Base-by-base conservation (phyloP, 495 filamentous ascomycete genomes). In the Tuber magnatum region DNA sequence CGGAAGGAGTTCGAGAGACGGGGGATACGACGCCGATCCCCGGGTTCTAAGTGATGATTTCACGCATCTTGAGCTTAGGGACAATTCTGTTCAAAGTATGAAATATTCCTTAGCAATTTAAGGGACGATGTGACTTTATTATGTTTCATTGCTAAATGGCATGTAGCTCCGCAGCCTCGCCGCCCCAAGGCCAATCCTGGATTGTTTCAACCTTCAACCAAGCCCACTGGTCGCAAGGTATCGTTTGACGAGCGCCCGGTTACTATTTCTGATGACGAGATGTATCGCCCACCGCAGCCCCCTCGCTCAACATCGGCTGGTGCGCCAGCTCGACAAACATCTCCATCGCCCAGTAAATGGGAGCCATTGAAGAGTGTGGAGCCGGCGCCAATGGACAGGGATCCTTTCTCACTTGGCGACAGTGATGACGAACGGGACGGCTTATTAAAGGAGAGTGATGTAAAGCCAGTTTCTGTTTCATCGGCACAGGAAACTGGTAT, bases 1-100 rank as follows among this genome's bases (percentile, higher is more conserved):
- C 70, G 84, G 89, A 71, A 87, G 88, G 77, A 89, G 88, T 84
- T 73, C 88, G 91, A 81, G 88, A 90, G 76, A 97, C 65, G 90
- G 92, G 76, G 91, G 93, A 61, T 99, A 99, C 81, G 95, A 99
- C 83, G 93, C 94, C n/a, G 95, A 99, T 82, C 96, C 94, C 39
- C 88, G 93, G 81, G 89, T 98, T 68, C 85, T 99, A 35, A 89
- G 90, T 71, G 95, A 97, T 81, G 94, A 97, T 76, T 98, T 99
- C 83, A 91, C 94, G 48, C 90, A 90, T 18, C 91, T 99, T 72
- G 92, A 95, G 80, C 85, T 99, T 78, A 89, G 90, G 75, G 90
- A 92, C 78, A 90, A 92, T 74, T 86, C 87, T 71, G 87, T 86
- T 88, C 90, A 91, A 88, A 91, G 93, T 89, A 80, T 69, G 75